phyloP scores from a whole-genome alignment of 2,329 filamentous ascomycete species.

The Endothia cerciana region DNA sequence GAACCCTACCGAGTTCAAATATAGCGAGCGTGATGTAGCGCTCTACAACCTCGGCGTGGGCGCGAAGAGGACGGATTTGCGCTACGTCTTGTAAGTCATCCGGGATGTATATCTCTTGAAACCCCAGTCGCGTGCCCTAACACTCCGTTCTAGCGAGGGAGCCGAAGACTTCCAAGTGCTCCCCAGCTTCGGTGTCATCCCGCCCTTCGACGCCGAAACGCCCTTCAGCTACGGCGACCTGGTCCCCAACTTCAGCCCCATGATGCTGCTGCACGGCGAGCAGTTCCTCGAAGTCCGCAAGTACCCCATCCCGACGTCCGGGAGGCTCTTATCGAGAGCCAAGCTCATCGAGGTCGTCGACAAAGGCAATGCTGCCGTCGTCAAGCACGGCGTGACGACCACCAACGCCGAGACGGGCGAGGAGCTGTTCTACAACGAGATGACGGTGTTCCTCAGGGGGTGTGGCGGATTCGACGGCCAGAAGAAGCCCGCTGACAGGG shows the following conservation, averaged over 20 bases:
- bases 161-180: slow-evolving; percentile 90
- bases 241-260: slow-evolving; percentile 94
- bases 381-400: slow-evolving; percentile 80
- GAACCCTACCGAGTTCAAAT: slow-evolving; percentile 75
- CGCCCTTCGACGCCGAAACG: slow-evolving; percentile 82
- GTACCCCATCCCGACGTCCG: slow-evolving; percentile 87
- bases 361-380: slow-evolving; percentile 87
- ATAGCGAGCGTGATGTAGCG: slow-evolving; percentile 84
- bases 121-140: not conserved
- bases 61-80: slow-evolving; percentile 85
- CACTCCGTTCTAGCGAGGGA: slow-evolving; percentile 64
- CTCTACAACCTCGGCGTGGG: slow-evolving; percentile 96
- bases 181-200: slow-evolving; percentile 94
- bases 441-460: slow-evolving; percentile 88
- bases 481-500: slow-evolving; percentile 76
- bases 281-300: slow-evolving; percentile 95
- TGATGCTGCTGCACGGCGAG: slow-evolving; percentile 99
- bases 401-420: slow-evolving; percentile 84
- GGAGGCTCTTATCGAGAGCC: slow-evolving; percentile 73
- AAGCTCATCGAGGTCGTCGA: slow-evolving; percentile 93
- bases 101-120: not conserved
- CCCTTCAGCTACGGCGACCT: slow-evolving; percentile 82
- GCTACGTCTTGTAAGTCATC: slow-evolving; percentile 71
- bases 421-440: slow-evolving; percentile 96
- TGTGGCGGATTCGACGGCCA: slow-evolving; percentile 88